Base-by-base conservation (phyloP, 441 rosid species). In the Geranium incanum region DNA sequence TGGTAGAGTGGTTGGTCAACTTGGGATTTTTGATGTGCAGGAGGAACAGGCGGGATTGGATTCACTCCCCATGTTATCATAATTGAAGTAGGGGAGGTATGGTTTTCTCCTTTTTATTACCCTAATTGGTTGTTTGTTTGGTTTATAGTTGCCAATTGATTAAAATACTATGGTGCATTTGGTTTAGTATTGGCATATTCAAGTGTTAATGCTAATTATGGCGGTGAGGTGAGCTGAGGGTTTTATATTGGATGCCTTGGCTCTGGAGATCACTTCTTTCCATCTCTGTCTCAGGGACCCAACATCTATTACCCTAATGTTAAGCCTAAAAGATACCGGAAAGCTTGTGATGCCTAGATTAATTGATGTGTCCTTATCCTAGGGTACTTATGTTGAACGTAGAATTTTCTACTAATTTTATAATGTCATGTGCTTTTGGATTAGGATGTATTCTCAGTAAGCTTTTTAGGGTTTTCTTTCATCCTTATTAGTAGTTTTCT, bases 11-110 rank as follows among this genome's bases (percentile, higher is more conserved):
- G 28, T 73, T 67, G 16, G 23, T 33, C 11, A n/a, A 52, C 55
- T 65, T 36, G 57, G 33, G 74, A 15, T 7, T 48, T 6, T 62
- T 48, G 3, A 11, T 39, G 69, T 5, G 71, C 70, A 86, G 92
- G 93, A 78, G 96, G 97, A 68, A 76, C 83, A 77, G 91, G 93
- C 76, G 99, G 99, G 0, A 79, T 89, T 21, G 97, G 97, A 67
- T 92, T 94, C 79, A 94, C 99, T 33, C 99, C 99, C 21, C 99
- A 94, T 81, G 99, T 94, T 66, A 94, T 94, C 71, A 81, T 80
- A n/a, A 92, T 92, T 55, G 80, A 84, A 72, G 81, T 87, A n/a
- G 99, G 99, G 55, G 97, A 95, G 94, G 99, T 94, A 85, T 78
- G 82, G 57, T 57, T 45, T 7, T 28, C 33, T 28, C 33, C 3